Evolutionary conservation across 352 stramenopile genomes (phyloP).

Genomic region (Globisporangium camurandrum): DNA sequence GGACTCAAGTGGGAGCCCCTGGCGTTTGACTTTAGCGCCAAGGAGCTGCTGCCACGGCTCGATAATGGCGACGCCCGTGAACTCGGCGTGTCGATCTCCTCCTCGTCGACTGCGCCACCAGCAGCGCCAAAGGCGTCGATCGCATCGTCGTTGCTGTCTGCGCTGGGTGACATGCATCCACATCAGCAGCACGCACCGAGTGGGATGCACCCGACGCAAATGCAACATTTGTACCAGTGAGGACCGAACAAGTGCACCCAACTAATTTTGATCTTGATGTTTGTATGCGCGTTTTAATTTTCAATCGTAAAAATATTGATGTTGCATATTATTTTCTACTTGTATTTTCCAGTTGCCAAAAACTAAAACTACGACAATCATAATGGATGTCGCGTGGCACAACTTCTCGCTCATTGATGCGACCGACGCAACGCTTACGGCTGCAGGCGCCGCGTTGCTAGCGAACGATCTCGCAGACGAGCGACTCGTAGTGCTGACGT

Average conservation of each 20-base stretch:
- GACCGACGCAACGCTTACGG: constrained; percentile 20
- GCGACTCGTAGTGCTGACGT: constrained; percentile 36
- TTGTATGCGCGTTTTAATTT: too few species aligned
- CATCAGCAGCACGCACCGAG: constrained; percentile 5
- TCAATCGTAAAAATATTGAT: too few species aligned
- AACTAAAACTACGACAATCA: background rate
- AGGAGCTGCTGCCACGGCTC: constrained; percentile 41
- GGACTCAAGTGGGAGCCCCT: constrained; percentile 54
- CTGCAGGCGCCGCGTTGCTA: constrained; percentile 26
- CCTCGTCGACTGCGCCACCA: constrained; percentile 4
- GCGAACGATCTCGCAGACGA: constrained; percentile 39
- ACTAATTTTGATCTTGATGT: background rate
- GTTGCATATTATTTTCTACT: too few species aligned
- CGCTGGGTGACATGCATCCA: constrained; percentile 12
- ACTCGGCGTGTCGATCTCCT: constrained; percentile 56
- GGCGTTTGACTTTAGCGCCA: constrained; percentile 44
- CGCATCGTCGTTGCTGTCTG: constrained; percentile 6
- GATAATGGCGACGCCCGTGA: constrained; percentile 43
- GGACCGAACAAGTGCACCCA: too few species aligned
- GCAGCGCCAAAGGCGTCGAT: background rate
- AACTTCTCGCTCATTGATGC: constrained; percentile 30
- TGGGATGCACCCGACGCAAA: constrained; percentile 1
- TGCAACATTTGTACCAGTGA: constrained; percentile 5
- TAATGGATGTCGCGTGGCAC: constrained; percentile 43
- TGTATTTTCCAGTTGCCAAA: too few species aligned